Conservation (phyloP, 768 basidiomycete species). For the Hygrocybe punicea region DNA sequence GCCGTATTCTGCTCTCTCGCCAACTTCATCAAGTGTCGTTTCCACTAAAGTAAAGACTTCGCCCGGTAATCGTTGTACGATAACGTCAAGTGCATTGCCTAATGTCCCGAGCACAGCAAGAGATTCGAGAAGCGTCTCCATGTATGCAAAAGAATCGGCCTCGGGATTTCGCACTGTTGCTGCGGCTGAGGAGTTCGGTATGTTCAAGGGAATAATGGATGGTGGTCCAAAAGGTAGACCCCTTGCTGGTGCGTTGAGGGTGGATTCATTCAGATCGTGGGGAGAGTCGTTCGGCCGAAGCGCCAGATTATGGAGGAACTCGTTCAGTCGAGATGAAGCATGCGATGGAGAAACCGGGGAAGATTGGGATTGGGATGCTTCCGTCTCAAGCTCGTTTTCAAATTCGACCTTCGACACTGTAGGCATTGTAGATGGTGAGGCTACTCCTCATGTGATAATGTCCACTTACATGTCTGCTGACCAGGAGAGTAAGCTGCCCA, state of each 20-base stretch:
- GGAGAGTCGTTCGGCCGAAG: constrained; percentile 77
- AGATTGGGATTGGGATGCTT: constrained; percentile 28
- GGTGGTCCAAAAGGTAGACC: constrained; percentile 22
- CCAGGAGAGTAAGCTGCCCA: constrained; percentile 83
- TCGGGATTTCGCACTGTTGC: constrained; percentile 64
- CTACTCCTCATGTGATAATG: background rate
- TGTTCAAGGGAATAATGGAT: background rate
- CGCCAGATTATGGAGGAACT: constrained; percentile 62
- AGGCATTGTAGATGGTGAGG: background rate
- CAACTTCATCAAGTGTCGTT: constrained; percentile 83
- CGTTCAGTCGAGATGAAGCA: constrained; percentile 51
- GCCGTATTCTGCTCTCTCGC: constrained; percentile 82
- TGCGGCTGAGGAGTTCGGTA: constrained; percentile 1
- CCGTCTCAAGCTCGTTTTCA: constrained; percentile 44
- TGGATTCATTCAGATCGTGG: constrained; percentile 53
- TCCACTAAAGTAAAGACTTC: constrained; percentile 88
- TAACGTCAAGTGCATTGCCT: constrained; percentile 74
- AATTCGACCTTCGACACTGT: constrained; percentile 68
- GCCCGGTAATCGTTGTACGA: constrained; percentile 75
- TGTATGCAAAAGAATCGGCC: constrained; percentile 87
- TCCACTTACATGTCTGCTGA: constrained; percentile 67
- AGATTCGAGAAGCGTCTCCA: constrained; percentile 91
- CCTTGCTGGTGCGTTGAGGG: constrained; percentile 14
- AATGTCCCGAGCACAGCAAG: constrained; percentile 87
- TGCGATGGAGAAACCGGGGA: constrained; percentile 40